These are phyloP conservation scores for Alternaria hordeiaustralica DNA, from an alignment of 2,329 filamentous ascomycete species.

Conservation along the genomic window DNA sequence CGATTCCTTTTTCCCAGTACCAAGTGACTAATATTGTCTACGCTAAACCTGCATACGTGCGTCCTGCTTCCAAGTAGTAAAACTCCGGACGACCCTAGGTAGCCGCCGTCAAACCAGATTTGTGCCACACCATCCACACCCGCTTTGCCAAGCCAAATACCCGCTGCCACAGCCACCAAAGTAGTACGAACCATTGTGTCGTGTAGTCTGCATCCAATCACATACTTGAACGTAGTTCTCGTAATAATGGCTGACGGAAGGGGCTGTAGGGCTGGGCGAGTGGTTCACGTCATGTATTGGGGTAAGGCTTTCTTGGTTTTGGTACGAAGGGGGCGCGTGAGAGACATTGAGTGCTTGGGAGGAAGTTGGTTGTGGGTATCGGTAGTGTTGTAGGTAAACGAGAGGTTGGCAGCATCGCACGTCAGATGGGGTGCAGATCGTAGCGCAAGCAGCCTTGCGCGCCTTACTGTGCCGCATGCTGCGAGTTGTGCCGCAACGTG, in stretches of 20 bases:
- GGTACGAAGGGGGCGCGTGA: neutral
- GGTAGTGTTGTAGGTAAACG: neutral
- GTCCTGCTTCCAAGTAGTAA: neutral
- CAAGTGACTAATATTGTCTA: neutral
- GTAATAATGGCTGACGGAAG: neutral
- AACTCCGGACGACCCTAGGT: neutral
- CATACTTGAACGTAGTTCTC: neutral
- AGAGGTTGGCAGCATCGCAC: neutral
- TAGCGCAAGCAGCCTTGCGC: neutral
- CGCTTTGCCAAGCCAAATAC: slow-evolving; percentile 24
- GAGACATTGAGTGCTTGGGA: neutral
- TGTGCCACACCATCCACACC: neutral
- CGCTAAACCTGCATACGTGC: neutral
- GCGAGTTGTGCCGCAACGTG: slow-evolving; percentile 8
- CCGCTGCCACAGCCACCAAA: slow-evolving; percentile 19
- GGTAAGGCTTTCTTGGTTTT: neutral
- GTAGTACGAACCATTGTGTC: slow-evolving; percentile 7
- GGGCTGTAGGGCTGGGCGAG: neutral
- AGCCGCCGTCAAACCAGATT: neutral
- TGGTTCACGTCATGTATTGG: neutral
- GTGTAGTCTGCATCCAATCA: neutral
- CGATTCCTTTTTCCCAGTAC: neutral
- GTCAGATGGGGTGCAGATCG: neutral
- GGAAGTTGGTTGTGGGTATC: no score
- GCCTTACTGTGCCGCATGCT: neutral